Conservation (phyloP, 2,329 filamentous ascomycete species). For the Phyllosticta citrichinensis region DNA sequence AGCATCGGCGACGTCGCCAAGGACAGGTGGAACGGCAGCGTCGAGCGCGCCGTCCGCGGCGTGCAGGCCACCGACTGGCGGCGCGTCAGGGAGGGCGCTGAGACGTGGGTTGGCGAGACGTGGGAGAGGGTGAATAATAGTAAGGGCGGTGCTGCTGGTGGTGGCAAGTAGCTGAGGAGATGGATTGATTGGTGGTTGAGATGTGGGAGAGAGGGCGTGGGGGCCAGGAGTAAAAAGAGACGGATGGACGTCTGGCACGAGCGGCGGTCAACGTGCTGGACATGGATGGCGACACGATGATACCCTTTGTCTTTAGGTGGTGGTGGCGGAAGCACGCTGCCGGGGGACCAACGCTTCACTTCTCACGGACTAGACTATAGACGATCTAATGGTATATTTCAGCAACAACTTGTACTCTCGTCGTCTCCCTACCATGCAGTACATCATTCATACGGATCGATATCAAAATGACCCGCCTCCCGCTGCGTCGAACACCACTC, state of each 20-base stretch:
- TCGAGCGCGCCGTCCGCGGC: conserved; percentile 34
- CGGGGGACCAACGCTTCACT: not conserved
- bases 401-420: not conserved
- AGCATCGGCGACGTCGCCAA: conserved; percentile 38
- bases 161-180: conserved; percentile 2
- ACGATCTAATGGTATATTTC: not conserved
- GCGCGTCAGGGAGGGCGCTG: conserved; percentile 29
- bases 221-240: not conserved
- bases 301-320: conserved; percentile 9
- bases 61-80: conserved; percentile 38
- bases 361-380: not conserved
- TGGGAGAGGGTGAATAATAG: conserved; percentile 14
- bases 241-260: not conserved
- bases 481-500: conserved; percentile 41
- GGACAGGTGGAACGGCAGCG: conserved; percentile 39
- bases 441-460: not conserved
- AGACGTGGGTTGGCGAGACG: conserved; percentile 28
- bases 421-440: not conserved
- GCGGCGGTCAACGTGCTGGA: not conserved
- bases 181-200: conserved; percentile 5
- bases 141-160: not conserved
- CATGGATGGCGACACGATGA: not conserved
- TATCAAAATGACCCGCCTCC: conserved; percentile 24
- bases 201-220: conserved; percentile 2
- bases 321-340: not conserved